Conservation (phyloP, 441 rosid genomes). For the Hura crepitans region DNA sequence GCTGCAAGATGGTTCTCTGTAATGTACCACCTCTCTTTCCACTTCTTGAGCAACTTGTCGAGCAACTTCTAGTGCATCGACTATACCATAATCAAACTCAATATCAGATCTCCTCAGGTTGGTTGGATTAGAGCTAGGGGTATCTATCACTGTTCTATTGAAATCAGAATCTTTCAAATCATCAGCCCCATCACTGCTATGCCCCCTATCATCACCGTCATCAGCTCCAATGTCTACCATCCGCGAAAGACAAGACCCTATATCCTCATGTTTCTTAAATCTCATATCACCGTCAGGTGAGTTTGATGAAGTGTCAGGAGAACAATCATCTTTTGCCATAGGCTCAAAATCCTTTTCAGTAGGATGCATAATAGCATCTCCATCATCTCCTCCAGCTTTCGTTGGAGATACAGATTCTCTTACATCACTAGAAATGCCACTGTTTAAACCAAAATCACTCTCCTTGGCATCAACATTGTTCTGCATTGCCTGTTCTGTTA, state of each 20-base stretch:
- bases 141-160: conserved; percentile 35
- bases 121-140: conserved; percentile 36
- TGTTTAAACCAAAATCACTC: conserved; percentile 23
- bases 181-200: conserved; percentile 33
- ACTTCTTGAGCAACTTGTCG: conserved; percentile 92
- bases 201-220: conserved; percentile 41
- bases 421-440: conserved; percentile 25
- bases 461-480: conserved; percentile 39
- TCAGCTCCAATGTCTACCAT: conserved; percentile 34
- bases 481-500: conserved; percentile 29
- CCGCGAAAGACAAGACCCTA: conserved; percentile 32
- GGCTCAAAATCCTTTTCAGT: conserved; percentile 30
- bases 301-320: conserved; percentile 37
- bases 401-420: conserved; percentile 35
- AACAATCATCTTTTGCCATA: conserved; percentile 31
- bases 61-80: conserved; percentile 92
- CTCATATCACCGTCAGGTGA: conserved; percentile 38
- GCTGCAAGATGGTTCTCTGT: conserved; percentile 59
- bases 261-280: conserved; percentile 32
- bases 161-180: conserved; percentile 38
- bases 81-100: conserved; percentile 66
- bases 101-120: conserved; percentile 48
- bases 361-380: conserved; percentile 29
- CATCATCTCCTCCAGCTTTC: conserved; percentile 29
- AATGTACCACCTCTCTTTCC: conserved; percentile 74